These are phyloP conservation scores for Candida wancherniae DNA, from an alignment of 805 yeast species.

Conservation along the genomic window DNA sequence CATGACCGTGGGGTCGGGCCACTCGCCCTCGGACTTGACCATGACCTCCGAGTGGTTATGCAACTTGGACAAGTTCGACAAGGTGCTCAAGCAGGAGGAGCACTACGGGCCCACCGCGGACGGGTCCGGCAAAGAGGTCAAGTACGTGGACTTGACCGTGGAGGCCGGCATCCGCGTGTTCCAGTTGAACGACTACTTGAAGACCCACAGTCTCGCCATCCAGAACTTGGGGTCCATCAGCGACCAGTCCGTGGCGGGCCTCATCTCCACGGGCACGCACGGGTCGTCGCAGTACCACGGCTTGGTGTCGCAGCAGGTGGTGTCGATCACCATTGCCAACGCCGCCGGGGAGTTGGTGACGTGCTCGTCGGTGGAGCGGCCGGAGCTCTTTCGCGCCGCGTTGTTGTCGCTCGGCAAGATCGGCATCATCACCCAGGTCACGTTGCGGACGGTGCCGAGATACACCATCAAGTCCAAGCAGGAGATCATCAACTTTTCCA, in stretches of 20 bases:
- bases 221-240: constrained; percentile 92
- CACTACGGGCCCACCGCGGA: constrained; percentile 36
- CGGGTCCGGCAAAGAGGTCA: constrained; percentile 34
- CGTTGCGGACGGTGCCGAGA: constrained; percentile 77
- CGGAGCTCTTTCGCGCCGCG: constrained; percentile 73
- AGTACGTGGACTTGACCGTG: constrained; percentile 85
- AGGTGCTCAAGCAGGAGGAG: constrained; percentile 45
- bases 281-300: constrained; percentile 95
- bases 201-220: constrained; percentile 63
- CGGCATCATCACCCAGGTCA: constrained; percentile 83
- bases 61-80: constrained; percentile 70
- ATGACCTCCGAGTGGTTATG: constrained; percentile 86
- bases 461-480: constrained; percentile 77
- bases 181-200: constrained; percentile 66
- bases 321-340: constrained; percentile 67
- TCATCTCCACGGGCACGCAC: constrained; percentile 94
- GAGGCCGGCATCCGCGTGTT: constrained; percentile 85
- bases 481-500: constrained; percentile 75
- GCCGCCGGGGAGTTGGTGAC: constrained; percentile 68
- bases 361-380: constrained; percentile 61
- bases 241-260: constrained; percentile 93
- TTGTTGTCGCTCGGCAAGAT: constrained; percentile 83
- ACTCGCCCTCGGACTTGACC: constrained; percentile 89
- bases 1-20: constrained; percentile 88
- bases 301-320: constrained; percentile 80